phyloP scores from a whole-genome alignment of 2,329 filamentous ascomycete species.

The Colletotrichum viniferum region DNA sequence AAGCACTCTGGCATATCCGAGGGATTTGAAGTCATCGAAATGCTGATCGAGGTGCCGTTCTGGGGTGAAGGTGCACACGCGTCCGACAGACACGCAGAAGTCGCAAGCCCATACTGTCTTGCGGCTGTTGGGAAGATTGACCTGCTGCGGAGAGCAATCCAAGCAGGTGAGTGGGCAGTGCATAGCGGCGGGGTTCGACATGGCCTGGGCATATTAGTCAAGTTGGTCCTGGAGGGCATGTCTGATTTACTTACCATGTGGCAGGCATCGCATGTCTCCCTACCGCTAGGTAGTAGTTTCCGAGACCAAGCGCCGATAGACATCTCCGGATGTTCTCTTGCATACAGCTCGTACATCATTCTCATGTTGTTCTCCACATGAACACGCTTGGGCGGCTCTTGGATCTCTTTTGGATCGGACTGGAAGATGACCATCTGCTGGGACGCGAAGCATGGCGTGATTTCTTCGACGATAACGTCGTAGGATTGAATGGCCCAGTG shows the following conservation, averaged over 20 bases:
- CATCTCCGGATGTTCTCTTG: not conserved
- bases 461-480: not conserved
- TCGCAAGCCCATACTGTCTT: not conserved
- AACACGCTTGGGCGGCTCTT: not conserved
- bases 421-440: not conserved
- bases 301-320: not conserved
- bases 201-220: not conserved
- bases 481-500: not conserved
- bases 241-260: not conserved
- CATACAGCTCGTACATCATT: not conserved
- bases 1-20: not conserved
- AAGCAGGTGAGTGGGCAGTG: not conserved
- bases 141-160: not conserved
- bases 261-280: not conserved
- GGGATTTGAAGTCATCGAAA: not conserved
- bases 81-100: not conserved
- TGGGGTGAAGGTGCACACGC: not conserved
- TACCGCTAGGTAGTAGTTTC: not conserved
- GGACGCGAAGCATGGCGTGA: not conserved
- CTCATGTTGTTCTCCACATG: not conserved
- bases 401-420: not conserved
- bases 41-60: not conserved
- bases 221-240: not conserved
- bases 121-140: not conserved
- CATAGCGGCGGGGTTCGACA: not conserved